Percentiles rank a stretch among this genome's conserved stretches.
phyloP scores from a whole-genome alignment of 2,329 filamentous ascomycete genomes.

The Penicillium paneum region DNA sequence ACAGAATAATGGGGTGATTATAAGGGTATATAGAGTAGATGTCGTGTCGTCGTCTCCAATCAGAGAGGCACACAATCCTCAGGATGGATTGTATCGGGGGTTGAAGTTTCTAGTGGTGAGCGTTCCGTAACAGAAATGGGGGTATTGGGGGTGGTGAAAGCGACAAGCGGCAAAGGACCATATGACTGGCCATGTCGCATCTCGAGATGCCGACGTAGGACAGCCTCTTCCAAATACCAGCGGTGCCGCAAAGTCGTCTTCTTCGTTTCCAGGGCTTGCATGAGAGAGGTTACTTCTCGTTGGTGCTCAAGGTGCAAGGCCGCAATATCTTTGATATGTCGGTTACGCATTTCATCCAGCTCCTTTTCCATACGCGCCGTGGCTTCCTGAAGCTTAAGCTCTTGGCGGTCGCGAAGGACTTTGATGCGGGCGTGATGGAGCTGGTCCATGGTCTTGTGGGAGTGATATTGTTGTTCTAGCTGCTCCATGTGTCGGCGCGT shows the following conservation, averaged over 20 bases:
- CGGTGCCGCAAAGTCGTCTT: slow-evolving; percentile 34
- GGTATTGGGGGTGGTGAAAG: slow-evolving; percentile 33
- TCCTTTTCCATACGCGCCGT: slow-evolving; percentile 41
- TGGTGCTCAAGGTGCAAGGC: slow-evolving; percentile 37
- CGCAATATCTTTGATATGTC: slow-evolving; percentile 32
- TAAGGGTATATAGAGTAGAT: slow-evolving; percentile 9
- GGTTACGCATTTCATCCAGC: slow-evolving; percentile 33
- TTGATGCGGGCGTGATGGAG: slow-evolving; percentile 47
- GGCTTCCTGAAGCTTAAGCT: slow-evolving; percentile 40
- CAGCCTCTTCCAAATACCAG: slow-evolving; percentile 45
- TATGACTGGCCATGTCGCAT: slow-evolving; percentile 34
- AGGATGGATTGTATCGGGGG: slow-evolving; percentile 4
- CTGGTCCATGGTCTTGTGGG: slow-evolving; percentile 43
- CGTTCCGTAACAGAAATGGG: slow-evolving; percentile 29
- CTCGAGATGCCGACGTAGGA: slow-evolving; percentile 41
- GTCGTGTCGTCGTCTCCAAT: slow-evolving; percentile 6
- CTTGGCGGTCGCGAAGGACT: slow-evolving; percentile 47
- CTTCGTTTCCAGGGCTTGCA: slow-evolving; percentile 35
- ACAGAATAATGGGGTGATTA: slow-evolving; percentile 5
- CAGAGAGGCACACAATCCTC: not conserved
- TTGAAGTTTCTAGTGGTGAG: slow-evolving; percentile 4
- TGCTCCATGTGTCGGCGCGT: slow-evolving; percentile 44
- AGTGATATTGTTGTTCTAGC: slow-evolving; percentile 45
- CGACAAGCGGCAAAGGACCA: slow-evolving; percentile 39
- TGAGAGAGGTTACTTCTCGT: slow-evolving; percentile 30